Base-by-base conservation (phyloP, 306 rosid genomes). In the Phaseolus lunatus region DNA sequence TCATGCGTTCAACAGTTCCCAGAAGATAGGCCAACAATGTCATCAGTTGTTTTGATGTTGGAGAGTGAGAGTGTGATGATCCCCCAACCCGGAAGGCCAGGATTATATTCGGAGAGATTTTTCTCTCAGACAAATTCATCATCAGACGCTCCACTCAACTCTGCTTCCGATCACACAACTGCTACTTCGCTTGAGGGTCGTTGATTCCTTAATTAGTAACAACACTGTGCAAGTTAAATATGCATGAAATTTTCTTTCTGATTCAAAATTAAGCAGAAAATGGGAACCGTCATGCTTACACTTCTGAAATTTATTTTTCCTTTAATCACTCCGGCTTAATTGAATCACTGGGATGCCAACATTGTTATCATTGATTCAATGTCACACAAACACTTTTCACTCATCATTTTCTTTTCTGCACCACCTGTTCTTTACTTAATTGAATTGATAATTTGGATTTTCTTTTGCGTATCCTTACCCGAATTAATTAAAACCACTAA, bases 21-120 rank as follows among this genome's bases (percentile, higher is more conserved):
- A 14, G 90, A 87, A 69, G 87, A 89, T 16, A 83, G 92, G 73
- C 92, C 90, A 70, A 84, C 86, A 67, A 86, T 84, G 88, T 50
- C 92, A 63, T 56, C 62, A 22, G 90, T 82, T 64, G 41, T 86
- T 43, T 67, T 86, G 80, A 86, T 86, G 84, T 59, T 86, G 77
- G 83, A 79, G 56, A 77, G 61, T 79, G 84, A 87, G 54, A 81
- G 22, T 61, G 83, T 53, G 8, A 31, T 72, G 47, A 64, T 83
- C 19, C 82, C 84, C 0, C 77, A 87, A 67, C 90, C 88, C 24
- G 78, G 64, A 62, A 80, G 76, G 39, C 88, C 88, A 24, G 88
- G 88, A 54, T 56, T 85, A 41, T 82, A 82, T 78, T 73, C 86
- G 0, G 88, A 85, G 73, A 82, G 88, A 41, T 50, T 57, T 72